Evolutionary conservation across 768 basidiomycete genomes (phyloP).

Genomic region (Lactifluus subvellereus): DNA sequence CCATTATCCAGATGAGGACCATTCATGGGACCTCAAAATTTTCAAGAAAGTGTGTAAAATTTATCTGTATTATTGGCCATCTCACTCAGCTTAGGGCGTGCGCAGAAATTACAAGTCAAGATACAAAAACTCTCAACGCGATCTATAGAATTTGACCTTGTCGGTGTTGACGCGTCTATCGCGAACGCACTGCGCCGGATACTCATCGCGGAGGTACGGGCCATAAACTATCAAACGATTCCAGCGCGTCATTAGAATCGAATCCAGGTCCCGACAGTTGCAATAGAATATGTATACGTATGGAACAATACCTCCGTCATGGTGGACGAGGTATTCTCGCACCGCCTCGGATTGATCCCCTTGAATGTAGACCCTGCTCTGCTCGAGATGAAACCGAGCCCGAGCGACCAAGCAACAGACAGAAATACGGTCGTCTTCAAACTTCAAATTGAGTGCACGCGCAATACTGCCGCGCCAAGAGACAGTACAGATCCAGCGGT

Average conservation of each 20-base stretch:
- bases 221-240: not conserved
- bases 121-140: constrained; percentile 76
- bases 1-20: constrained; percentile 77
- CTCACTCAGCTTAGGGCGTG: constrained; percentile 30
- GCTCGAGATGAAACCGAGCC: constrained; percentile 49
- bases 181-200: constrained; percentile 93
- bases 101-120: constrained; percentile 65
- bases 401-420: constrained; percentile 69
- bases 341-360: constrained; percentile 88
- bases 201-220: constrained; percentile 82
- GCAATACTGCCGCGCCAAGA: constrained; percentile 48
- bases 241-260: not conserved
- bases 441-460: constrained; percentile 63
- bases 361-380: constrained; percentile 77
- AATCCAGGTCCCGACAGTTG: constrained; percentile 78
- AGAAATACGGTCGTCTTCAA: constrained; percentile 86
- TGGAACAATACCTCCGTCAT: constrained; percentile 95
- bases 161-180: constrained; percentile 93
- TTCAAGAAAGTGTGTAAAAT: constrained; percentile 64
- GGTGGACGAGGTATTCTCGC: constrained; percentile 88
- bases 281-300: constrained; percentile 85
- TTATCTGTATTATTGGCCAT: not conserved
- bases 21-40: constrained; percentile 70
- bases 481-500: constrained; percentile 30
- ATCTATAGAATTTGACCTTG: constrained; percentile 89